Evolutionary conservation across 352 stramenopile species (phyloP).

Genomic region (Hyaloperonospora brassicae): DNA sequence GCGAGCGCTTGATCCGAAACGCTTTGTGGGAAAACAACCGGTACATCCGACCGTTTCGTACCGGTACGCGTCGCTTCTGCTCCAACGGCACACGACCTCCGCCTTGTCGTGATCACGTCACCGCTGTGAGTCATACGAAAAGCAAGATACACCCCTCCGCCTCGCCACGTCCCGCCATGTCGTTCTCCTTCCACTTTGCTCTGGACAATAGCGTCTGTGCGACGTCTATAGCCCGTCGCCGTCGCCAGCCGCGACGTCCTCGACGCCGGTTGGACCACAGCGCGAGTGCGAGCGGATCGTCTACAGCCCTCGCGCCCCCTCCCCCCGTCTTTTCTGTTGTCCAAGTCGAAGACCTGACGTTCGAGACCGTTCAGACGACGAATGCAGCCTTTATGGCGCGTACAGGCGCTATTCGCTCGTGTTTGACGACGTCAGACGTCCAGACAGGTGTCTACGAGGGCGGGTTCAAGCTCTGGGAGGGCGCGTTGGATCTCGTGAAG

Average conservation of each 20-base stretch:
- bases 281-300: not conserved
- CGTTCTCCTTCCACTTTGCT: conserved; percentile 69
- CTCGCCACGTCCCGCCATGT: conserved; percentile 1
- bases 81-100: too few species aligned
- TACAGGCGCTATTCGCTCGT: conserved; percentile 53
- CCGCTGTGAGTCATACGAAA: too few species aligned
- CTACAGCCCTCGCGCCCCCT: not conserved
- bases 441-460: conserved; percentile 78
- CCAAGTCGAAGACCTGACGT: conserved; percentile 30
- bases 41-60: too few species aligned
- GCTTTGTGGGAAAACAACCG: too few species aligned
- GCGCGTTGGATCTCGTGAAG: conserved; percentile 60
- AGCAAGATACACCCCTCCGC: too few species aligned
- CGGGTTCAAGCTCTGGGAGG: conserved; percentile 85
- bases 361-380: conserved; percentile 60
- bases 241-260: not conserved
- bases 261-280: not conserved
- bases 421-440: conserved; percentile 71
- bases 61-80: too few species aligned
- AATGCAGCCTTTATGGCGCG: conserved; percentile 37
- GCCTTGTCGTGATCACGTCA: too few species aligned
- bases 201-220: conserved; percentile 15
- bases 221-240: too few species aligned
- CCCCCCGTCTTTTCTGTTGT: conserved; percentile 27
- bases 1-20: too few species aligned